Base-by-base conservation (phyloP, 768 basidiomycete genomes). In the Suillus decipiens region DNA sequence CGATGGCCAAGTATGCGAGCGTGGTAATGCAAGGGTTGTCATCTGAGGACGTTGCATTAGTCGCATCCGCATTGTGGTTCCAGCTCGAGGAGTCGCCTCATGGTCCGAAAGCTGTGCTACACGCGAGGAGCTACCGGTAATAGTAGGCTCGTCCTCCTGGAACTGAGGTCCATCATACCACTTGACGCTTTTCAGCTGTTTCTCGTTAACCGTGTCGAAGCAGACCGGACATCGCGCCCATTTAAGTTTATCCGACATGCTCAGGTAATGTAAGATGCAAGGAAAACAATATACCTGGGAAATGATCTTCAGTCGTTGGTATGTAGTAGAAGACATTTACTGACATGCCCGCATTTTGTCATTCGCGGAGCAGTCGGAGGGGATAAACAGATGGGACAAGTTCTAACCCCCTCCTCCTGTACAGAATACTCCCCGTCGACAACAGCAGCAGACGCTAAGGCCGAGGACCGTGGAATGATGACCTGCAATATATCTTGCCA, bases 301-400 rank as follows among this genome's bases (percentile, higher is more conserved):
- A 50, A 36, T 54, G 34, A 37, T 70, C 22, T 45, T 76, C 61
- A 75, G 69, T 47, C 55, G 19, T 28, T 28, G 17, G 19, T 22
- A 59, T 55, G 22, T 17, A 54, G 24, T 47, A 60, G 12, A 45
- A 39, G 37, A 17, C 10, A 22, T 61, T 57, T 50, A 89, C 93
- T 78, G 69, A 96, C 95, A 84, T 99, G 97, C 55, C 96, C 96
- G 69, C 96, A 99, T 80, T 94, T 96, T 28, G 96, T 98, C 89
- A 95, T 95, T 57, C 96, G 83, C 17, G 95, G 92, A 34, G 93
- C 93, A 47, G 88, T 86, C 5, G 95, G 96, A 47, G 92, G 86
- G 47, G 93, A 93, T 47, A 99, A 82, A 77, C 97, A 99, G 66
- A 99, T 99, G 3, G 97, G 97, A 77, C 97, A 99, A 28, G 83